Conservation (phyloP, 805 yeast genomes). For the Komagataella populi region DNA sequence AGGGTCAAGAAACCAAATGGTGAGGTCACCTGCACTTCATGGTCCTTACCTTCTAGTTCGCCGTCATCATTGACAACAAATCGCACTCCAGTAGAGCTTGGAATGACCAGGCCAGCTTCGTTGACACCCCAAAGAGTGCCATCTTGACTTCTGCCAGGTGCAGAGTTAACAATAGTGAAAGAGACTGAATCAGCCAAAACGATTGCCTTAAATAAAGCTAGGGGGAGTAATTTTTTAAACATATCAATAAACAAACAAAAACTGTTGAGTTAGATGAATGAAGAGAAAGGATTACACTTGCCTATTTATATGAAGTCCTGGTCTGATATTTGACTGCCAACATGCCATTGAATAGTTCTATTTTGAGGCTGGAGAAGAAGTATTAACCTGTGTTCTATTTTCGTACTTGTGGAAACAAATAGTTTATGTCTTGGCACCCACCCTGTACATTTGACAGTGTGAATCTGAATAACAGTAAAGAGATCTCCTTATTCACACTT, state of each 20-base stretch:
- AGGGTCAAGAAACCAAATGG: background rate
- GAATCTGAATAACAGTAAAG: background rate
- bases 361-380: background rate
- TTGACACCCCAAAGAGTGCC: background rate
- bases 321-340: background rate
- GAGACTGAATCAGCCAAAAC: background rate
- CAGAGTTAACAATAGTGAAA: background rate
- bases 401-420: background rate
- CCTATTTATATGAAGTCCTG: background rate
- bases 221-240: background rate
- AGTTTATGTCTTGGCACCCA: background rate
- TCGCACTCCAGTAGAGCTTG: conserved; percentile 1
- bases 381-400: background rate
- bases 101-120: conserved; percentile 7
- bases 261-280: background rate
- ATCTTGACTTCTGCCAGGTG: background rate
- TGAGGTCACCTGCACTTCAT: background rate
- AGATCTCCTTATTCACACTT: too few relatives aligned
- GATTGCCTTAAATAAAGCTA: background rate
- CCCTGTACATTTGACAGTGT: background rate
- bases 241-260: background rate
- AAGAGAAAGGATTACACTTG: conserved; percentile 4
- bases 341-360: background rate
- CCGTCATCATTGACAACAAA: background rate
- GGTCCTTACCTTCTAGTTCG: background rate